Evolutionary conservation across 257 asterid genomes (phyloP).

Genomic region (Fraxinus cuspidata): DNA sequence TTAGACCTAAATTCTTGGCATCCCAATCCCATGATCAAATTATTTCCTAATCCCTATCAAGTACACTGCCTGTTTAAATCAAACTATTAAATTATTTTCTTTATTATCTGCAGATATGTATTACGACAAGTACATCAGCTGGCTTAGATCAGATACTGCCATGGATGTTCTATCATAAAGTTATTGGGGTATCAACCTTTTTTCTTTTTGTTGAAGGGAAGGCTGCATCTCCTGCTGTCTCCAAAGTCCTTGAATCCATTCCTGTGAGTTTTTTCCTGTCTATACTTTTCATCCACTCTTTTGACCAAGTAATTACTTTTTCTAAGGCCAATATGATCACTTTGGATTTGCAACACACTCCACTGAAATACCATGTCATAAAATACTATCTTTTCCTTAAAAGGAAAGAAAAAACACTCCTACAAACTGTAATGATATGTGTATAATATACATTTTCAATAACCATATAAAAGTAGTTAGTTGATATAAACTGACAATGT

Average conservation of each 20-base stretch:
- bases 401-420: not conserved
- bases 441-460: not conserved
- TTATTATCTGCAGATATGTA: constrained; percentile 51
- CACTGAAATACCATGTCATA: not conserved
- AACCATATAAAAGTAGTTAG: not conserved
- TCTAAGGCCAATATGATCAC: not conserved
- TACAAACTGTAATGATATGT: not conserved
- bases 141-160: constrained; percentile 68
- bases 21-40: constrained; percentile 2
- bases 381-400: not conserved
- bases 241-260: constrained; percentile 53
- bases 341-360: not conserved
- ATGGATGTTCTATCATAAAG: constrained; percentile 77
- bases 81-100: not conserved
- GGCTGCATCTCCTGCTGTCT: constrained; percentile 45
- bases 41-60: not conserved
- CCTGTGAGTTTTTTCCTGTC: constrained; percentile 44
- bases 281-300: constrained; percentile 13
- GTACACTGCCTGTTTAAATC: not conserved
- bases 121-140: constrained; percentile 62
- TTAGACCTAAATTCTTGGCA: constrained; percentile 7
- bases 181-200: constrained; percentile 53
- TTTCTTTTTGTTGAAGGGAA: constrained; percentile 68
- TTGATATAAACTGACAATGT: constrained; percentile 8
- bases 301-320: not conserved